Evolutionary conservation across 2,329 filamentous ascomycete species (phyloP), one percentile per base, ranked within the genome.

Genomic region (Zasmidium citrigriseum): DNA sequence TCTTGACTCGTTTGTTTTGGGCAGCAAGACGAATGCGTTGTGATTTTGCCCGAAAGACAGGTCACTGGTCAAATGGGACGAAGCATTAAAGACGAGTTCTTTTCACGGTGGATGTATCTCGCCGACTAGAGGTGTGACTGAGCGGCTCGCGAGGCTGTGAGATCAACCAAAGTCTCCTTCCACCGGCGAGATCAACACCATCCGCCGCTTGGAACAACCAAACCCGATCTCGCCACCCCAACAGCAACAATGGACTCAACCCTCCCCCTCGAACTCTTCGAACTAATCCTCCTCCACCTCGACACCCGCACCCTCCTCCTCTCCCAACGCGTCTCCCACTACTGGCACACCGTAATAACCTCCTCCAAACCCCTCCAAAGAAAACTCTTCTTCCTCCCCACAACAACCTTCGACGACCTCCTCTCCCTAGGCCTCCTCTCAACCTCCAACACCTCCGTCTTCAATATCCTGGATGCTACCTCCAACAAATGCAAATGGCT

Each of bases 361-460:
- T 55, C 53, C 62, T 54, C 48, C 52, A 57, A 59, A 25, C 52
- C 50, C 18, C 56, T 64, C 16, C 64, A 64, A 46, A 59, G 61
- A 49, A 64, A 61, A 46, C 62, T 66, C 25, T 66, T 66, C 58
- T 44, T 66, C 45, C 55, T 59, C 4, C 60, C 60, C 5, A 60
- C 60, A 3, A 62, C 58, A 11, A 59, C 57, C 7, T 61, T 57
- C 24, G 60, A 63, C 34, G 58, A 63, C 9, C 53, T 62, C 29
- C 53, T 61, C n/a, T 46, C 59, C 10, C 48, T 61, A 14, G 55
- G 55, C 24, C 38, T 64, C 12, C 59, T 61, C 2, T 50, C 59
- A 27, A 51, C 54, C 9, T 47, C 57, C 7, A 34, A 55, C 34
- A 50, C 57, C 11, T 54, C 54, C 23, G 55, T 50, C 14, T 62